Conservation (phyloP, 192 early-diverging fungal genomes). For the Coemansia sp. region DNA sequence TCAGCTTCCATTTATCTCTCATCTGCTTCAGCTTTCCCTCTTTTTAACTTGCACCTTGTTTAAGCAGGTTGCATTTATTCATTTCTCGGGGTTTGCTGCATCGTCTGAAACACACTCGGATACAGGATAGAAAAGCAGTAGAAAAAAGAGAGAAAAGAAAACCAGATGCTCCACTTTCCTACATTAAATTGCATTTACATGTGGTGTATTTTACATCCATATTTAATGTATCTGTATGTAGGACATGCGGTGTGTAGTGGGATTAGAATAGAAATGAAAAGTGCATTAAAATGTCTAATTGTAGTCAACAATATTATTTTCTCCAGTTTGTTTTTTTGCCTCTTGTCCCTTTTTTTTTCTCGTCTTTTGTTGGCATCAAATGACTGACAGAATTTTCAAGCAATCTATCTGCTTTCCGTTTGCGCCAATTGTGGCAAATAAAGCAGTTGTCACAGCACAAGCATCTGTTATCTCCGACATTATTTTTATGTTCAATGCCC, state of each 20-base stretch:
- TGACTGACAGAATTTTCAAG: neutral
- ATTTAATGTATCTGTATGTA: neutral
- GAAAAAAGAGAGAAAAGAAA: neutral
- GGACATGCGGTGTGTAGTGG: neutral
- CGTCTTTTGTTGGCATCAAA: neutral
- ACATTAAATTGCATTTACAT: neutral
- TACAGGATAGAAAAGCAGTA: neutral
- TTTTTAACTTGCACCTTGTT: neutral
- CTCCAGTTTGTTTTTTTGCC: too few species aligned
- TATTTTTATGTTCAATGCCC: neutral
- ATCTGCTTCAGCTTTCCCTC: too few species aligned
- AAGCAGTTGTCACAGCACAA: neutral
- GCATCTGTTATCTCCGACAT: neutral
- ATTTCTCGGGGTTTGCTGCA: neutral
- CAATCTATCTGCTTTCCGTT: neutral
- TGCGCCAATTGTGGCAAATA: constrained; percentile 1
- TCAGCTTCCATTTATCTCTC: neutral
- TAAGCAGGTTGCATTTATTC: neutral
- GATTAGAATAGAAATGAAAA: too few species aligned
- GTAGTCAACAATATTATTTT: too few species aligned
- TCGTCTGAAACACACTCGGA: neutral
- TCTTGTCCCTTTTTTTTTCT: too few species aligned
- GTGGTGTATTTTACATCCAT: neutral
- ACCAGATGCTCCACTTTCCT: neutral
- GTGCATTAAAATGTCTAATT: too few species aligned